Percentiles rank a stretch among this genome's conserved stretches.
Conservation (phyloP, 1,284 basidiomycete species). For the Neonothopanus nambi region DNA sequence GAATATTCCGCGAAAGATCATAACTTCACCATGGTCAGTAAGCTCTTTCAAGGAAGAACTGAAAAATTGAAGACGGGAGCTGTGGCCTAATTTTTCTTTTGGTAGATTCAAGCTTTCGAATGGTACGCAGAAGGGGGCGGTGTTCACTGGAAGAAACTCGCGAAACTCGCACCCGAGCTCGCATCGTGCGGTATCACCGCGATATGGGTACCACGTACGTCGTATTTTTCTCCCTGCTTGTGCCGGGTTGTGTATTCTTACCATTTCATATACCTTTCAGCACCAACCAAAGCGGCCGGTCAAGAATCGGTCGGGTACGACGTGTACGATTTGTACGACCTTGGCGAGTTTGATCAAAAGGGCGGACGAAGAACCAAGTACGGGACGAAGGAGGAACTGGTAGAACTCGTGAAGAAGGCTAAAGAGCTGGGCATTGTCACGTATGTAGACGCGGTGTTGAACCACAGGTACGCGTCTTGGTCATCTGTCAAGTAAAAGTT, state of each 20-base stretch:
- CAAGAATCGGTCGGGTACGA: constrained; percentile 41
- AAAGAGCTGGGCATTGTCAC: constrained; percentile 33
- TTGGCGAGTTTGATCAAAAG: constrained; percentile 56
- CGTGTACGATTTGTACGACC: constrained; percentile 44
- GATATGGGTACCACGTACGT: constrained; percentile 49
- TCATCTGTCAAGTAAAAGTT: not conserved
- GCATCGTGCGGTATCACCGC: constrained; percentile 54
- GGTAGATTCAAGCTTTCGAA: constrained; percentile 30
- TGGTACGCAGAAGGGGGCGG: constrained; percentile 39
- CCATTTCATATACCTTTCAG: constrained; percentile 19
- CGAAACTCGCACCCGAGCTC: constrained; percentile 39
- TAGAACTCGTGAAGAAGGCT: constrained; percentile 39
- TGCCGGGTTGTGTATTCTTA: not conserved
- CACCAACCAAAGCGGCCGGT: constrained; percentile 36
- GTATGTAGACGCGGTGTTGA: constrained; percentile 34
- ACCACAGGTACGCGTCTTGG: constrained; percentile 20
- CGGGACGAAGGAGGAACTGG: constrained; percentile 58
- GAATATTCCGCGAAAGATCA: constrained; percentile 21
- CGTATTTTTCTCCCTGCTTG: not conserved
- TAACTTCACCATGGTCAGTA: constrained; percentile 23
- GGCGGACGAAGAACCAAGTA: constrained; percentile 50
- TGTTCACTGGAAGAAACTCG: constrained; percentile 48
- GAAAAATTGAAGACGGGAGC: not conserved
- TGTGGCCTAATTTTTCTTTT: not conserved
- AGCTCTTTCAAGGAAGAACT: not conserved